phyloP scores from a whole-genome alignment of 768 basidiomycete species.

The Auriscalpium microsporum region DNA sequence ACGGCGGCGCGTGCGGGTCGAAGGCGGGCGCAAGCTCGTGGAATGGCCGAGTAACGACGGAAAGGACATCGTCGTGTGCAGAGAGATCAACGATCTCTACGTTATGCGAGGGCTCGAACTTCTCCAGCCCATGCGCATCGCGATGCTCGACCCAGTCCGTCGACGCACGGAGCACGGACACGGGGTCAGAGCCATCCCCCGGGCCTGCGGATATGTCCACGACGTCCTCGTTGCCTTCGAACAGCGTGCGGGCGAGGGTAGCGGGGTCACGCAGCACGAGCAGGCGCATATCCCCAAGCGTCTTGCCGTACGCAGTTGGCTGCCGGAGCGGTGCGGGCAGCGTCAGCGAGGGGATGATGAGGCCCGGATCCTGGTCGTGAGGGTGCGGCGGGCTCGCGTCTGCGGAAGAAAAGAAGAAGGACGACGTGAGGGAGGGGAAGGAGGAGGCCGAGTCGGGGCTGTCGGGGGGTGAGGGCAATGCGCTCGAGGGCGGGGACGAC shows the following conservation, averaged over 20 bases:
- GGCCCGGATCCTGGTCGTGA: conserved; percentile 37
- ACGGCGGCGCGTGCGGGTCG: conserved; percentile 44
- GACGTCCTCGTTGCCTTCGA: conserved; percentile 61
- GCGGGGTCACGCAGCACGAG: conserved; percentile 46
- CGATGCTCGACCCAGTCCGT: conserved; percentile 67
- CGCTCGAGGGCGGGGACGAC: conserved; percentile 37
- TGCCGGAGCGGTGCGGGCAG: conserved; percentile 53
- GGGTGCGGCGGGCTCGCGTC: conserved; percentile 55
- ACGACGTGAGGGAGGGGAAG: conserved; percentile 62
- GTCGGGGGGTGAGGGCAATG: conserved; percentile 49
- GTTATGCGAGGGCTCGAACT: conserved; percentile 55
- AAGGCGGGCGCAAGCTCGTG: conserved; percentile 43
- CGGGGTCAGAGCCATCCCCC: conserved; percentile 25
- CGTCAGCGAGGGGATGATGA: conserved; percentile 63
- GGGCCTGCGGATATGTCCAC: conserved; percentile 56
- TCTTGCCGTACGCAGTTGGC: conserved; percentile 62
- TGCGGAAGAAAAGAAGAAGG: conserved; percentile 72
- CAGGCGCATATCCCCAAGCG: conserved; percentile 51
- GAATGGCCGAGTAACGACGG: conserved; percentile 50
- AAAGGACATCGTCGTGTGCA: conserved; percentile 34
- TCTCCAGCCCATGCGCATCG: conserved; percentile 57
- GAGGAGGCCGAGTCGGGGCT: conserved; percentile 63
- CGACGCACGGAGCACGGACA: conserved; percentile 37
- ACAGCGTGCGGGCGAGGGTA: conserved; percentile 38
- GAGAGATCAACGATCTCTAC: conserved; percentile 50